Base-by-base conservation (phyloP, 2,329 filamentous ascomycete genomes). In the Lasiodiplodia theobromae region DNA sequence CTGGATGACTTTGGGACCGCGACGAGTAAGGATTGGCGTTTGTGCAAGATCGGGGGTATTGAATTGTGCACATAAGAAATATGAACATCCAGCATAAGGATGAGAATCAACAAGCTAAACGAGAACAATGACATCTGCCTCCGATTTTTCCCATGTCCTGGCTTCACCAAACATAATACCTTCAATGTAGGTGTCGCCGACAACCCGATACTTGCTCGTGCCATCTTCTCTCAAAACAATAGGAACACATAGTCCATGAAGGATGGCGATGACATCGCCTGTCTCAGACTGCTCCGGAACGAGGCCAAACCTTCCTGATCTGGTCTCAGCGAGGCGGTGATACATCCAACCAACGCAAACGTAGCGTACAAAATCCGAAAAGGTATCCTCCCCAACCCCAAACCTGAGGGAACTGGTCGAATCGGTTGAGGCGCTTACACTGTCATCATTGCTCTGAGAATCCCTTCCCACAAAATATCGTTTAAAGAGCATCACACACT, bases 1-100 rank as follows among this genome's bases (percentile, higher is more conserved):
- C 86, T 87, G 5, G 89, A 91, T 76, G 86, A 90, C 74, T 74
- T 91, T 67, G 78, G 79, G 68, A 84, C 79, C 1, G 85, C 81
- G 21, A 79, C 80, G 16, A 79, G 71, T 69, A 75, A 74, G 70
- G 77, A 81, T 56, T 86, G 83, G 58, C 40, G 28, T 8, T 16
- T 63, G 40, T 63, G 58, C 16, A 51, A 23, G 1, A 8, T 63
- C 16, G 82, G 14, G 6, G 58, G 58, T 7, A 7, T 51, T 2
- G 58, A 23, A 6, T 18, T 63, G 16, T 51, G 58, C 10, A 49
- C 40, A 1, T 63, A 10, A 6, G 31, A 34, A 34, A 34, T 34
- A 34, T 28, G 28, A 28, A 28, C 28, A 28, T 28, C 4, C 28
- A 28, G 4, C 28, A 28, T 28, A 28, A 28, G 28, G 4, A 28